Percentiles rank a stretch among this genome's conserved stretches.
phyloP scores from a whole-genome alignment of 2,329 filamentous ascomycete genomes.

The Pezicula radicicola region DNA sequence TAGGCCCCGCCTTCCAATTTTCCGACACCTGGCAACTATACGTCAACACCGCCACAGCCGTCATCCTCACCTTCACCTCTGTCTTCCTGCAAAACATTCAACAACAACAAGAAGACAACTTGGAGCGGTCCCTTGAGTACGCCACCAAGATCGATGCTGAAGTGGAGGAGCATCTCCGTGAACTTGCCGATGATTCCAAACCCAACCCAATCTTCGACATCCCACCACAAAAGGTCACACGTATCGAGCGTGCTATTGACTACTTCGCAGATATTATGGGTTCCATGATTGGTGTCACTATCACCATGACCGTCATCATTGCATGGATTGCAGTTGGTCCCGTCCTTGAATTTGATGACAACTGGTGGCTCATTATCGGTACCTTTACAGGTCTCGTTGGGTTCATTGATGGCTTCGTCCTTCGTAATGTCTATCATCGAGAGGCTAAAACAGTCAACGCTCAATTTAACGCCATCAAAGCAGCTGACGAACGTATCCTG shows the following conservation, averaged over 20 bases:
- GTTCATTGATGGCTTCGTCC: conserved; percentile 41
- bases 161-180: conserved; percentile 31
- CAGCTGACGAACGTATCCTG: conserved; percentile 17
- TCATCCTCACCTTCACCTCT: conserved; percentile 37
- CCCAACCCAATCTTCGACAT: conserved; percentile 32
- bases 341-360: conserved; percentile 35
- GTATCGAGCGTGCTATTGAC: conserved; percentile 35
- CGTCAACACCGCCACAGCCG: conserved; percentile 41
- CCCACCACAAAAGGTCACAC: conserved; percentile 27
- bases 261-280: conserved; percentile 41
- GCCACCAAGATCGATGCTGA: conserved; percentile 32
- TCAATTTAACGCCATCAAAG: conserved; percentile 20
- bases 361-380: conserved; percentile 46
- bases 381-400: conserved; percentile 45
- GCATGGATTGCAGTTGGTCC: conserved; percentile 38
- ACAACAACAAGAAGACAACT: conserved; percentile 31
- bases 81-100: conserved; percentile 37
- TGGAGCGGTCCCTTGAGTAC: conserved; percentile 28
- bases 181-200: conserved; percentile 29
- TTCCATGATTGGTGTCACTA: conserved; percentile 34
- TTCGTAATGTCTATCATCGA: conserved; percentile 38
- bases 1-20: conserved; percentile 27
- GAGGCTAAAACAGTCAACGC: conserved; percentile 13
- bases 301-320: conserved; percentile 33
- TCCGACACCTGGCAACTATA: conserved; percentile 37